Conservation (phyloP, 176 grass and related monocot species). For the Olyra latifolia region DNA sequence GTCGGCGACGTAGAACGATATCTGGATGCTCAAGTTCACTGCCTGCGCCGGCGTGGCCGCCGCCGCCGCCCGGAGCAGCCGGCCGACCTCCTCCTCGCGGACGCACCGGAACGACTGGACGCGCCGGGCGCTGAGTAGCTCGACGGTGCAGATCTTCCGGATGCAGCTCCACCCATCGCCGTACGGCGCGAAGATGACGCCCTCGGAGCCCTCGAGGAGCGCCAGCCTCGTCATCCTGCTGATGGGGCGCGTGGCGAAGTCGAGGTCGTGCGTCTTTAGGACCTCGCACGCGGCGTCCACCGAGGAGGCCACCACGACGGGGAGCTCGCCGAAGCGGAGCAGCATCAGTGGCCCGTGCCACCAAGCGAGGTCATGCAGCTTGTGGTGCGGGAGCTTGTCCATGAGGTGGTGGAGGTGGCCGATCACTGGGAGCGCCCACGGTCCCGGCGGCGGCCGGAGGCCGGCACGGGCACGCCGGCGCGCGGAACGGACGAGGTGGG, state of each 20-base stretch:
- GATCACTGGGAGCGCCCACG: conserved; percentile 41
- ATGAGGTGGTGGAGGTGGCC: conserved; percentile 45
- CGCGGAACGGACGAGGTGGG: neutral
- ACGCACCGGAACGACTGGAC: too few relatives aligned
- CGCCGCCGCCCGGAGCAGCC: conserved; percentile 2
- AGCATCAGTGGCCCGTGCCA: conserved; percentile 34
- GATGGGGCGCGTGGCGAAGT: conserved; percentile 31
- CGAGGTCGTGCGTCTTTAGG: conserved; percentile 24
- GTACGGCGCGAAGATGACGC: conserved; percentile 33
- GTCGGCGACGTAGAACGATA: too few relatives aligned
- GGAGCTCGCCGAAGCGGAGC: conserved; percentile 35
- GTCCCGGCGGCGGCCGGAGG: conserved; percentile 23
- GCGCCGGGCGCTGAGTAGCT: too few relatives aligned
- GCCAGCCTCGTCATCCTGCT: neutral
- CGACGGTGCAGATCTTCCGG: too few relatives aligned
- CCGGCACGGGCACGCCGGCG: neutral
- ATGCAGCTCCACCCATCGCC: neutral
- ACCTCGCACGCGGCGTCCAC: conserved; percentile 23
- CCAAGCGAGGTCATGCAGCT: conserved; percentile 22
- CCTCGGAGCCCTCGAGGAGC: neutral
- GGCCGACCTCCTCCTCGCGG: conserved; percentile 24
- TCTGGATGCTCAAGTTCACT: too few relatives aligned
- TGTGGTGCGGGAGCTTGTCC: conserved; percentile 32
- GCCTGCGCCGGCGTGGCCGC: neutral
- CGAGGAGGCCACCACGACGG: conserved; percentile 33